Evolutionary conservation across 805 yeast species (phyloP), one percentile per base, ranked within the genome.

Genomic region (Ogataea ganodermae): DNA sequence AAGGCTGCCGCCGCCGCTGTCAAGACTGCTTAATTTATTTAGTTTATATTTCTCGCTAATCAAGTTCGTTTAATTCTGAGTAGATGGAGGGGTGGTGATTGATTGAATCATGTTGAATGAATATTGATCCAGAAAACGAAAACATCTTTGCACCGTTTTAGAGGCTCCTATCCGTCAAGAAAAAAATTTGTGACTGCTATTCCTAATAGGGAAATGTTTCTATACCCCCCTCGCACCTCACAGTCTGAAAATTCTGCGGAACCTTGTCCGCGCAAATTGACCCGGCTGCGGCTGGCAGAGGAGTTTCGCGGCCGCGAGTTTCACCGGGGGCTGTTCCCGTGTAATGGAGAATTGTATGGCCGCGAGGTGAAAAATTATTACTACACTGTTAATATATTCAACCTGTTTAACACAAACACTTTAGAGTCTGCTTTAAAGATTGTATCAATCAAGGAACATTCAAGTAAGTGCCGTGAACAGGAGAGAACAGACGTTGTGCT

Each of bases 1-100:
- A 83, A 78, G 76, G 75, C 62, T 44, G 51, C 96, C 68, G 95
- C 96, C 77, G 49, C 52, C 42, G 89, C 96, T 21, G 26, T 17
- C 28, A 30, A 23, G 20, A 32, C 47, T 37, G 21, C 12, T 26
- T 24, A 43, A 28, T 13, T 36, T 36, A 24, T 12, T 35, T 33
- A 33, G 36, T 17, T 33, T 33, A 17, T 17, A 20, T 33, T 33
- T 17, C n/a, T n/a, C 36, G 36, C 36, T 27, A 33, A 33, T 33
- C 23, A 33, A 33, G 10, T 33, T 6, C 23, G 22, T 33, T 33
- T n/a, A 7, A 7, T 7, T 24, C 10, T 24, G 7, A 24, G 10
- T 24, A 7, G 27, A 7, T 24, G 10, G n/a, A n/a, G n/a, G n/a
- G n/a, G n/a, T n/a, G n/a, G n/a, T n/a, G n/a, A 30, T n/a, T 14